A percentile compares a stretch with the other conserved stretches of the same genome.
These are phyloP conservation scores for Fusarium odoratissimum DNA, from an alignment of 2,329 filamentous ascomycete genomes.

Conservation along the genomic window DNA sequence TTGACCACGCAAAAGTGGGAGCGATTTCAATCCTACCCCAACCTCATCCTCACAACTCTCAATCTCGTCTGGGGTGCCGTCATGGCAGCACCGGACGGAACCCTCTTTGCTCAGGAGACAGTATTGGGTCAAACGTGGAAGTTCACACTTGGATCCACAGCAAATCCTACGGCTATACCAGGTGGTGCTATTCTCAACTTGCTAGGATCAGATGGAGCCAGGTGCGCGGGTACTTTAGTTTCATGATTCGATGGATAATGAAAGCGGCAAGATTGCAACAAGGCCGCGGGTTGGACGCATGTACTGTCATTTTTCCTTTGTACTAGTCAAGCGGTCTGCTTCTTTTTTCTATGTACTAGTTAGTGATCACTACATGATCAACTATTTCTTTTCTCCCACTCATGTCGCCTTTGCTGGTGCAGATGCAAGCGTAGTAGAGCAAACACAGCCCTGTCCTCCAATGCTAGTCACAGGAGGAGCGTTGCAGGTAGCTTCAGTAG, in stretches of 20 bases:
- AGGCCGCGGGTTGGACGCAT: slow-evolving; percentile 22
- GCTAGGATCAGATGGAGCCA: slow-evolving; percentile 27
- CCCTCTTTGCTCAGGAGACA: slow-evolving; percentile 20
- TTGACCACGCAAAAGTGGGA: slow-evolving; percentile 8
- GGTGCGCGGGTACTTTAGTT: slow-evolving; percentile 4
- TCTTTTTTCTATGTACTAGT: slow-evolving; percentile 20
- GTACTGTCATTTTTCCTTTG: slow-evolving; percentile 21
- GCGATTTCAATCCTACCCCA: background rate
- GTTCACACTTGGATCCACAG: background rate
- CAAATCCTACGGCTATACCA: background rate
- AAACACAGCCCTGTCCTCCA: slow-evolving; percentile 56
- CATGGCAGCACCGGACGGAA: background rate
- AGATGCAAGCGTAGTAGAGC: slow-evolving; percentile 43
- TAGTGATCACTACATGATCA: slow-evolving; percentile 14
- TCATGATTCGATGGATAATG: background rate
- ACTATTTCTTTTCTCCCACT: slow-evolving; percentile 6
- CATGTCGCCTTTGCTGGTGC: slow-evolving; percentile 29
- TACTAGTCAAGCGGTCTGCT: slow-evolving; percentile 11
- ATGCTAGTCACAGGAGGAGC: slow-evolving; percentile 59
- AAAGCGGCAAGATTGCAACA: slow-evolving; percentile 32
- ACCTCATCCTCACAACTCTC: background rate
- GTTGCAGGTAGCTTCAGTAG: slow-evolving; percentile 56
- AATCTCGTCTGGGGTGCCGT: slow-evolving; percentile 18
- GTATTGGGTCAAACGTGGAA: slow-evolving; percentile 15
- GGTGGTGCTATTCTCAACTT: slow-evolving; percentile 16